Conservation (phyloP, 2,329 filamentous ascomycete species). For the Colletotrichum sp. region DNA sequence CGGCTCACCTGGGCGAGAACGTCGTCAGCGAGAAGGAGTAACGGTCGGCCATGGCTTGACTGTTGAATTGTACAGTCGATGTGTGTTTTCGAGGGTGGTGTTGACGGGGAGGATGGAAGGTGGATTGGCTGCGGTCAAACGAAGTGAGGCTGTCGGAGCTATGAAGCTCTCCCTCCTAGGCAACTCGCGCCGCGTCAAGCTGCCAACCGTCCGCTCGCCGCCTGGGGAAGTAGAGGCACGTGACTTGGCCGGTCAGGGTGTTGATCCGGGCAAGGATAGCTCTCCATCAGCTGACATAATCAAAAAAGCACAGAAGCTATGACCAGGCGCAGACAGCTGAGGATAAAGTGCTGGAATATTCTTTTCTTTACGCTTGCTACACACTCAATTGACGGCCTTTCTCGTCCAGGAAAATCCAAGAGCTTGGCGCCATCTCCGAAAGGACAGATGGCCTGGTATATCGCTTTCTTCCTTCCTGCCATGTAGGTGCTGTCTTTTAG, state of each 20-base stretch:
- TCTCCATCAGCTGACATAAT: neutral
- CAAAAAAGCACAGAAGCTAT: neutral
- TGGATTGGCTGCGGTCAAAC: constrained; percentile 18
- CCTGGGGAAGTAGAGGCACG: neutral
- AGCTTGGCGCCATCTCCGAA: neutral
- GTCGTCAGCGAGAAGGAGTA: constrained; percentile 99
- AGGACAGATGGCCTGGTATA: constrained; percentile 9
- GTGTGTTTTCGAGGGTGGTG: neutral
- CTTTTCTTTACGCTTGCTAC: neutral
- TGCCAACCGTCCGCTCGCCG: constrained; percentile 3
- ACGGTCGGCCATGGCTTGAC: constrained; percentile 83
- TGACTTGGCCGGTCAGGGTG: neutral
- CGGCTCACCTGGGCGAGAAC: constrained; percentile 93
- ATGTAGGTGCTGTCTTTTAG: constrained; percentile 13
- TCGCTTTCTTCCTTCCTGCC: neutral
- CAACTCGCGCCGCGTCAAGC: constrained; percentile 26
- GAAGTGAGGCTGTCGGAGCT: constrained; percentile 22
- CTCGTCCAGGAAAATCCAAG: neutral
- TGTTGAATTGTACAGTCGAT: neutral
- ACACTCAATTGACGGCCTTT: neutral
- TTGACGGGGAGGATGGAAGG: constrained; percentile 5
- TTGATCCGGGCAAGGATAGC: neutral
- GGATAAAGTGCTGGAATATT: constrained; percentile 21
- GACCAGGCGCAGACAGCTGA: constrained; percentile 5
- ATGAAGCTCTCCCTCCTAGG: constrained; percentile 22